These are phyloP conservation scores for Ophiostoma sp. DNA, from an alignment of 2,329 filamentous ascomycete genomes.

Conservation along the genomic window DNA sequence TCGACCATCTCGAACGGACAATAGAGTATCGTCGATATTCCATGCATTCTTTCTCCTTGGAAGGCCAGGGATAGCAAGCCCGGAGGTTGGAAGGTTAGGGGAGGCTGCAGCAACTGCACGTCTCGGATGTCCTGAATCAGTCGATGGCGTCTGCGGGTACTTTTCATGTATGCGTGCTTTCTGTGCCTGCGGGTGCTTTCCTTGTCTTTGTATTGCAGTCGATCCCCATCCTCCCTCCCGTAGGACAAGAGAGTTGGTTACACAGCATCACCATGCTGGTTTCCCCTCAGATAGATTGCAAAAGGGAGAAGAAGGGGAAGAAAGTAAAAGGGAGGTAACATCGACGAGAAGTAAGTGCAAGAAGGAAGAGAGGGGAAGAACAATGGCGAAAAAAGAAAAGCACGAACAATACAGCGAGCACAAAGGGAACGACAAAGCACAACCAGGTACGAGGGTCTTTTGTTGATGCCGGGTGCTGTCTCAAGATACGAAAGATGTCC, in stretches of 20 bases:
- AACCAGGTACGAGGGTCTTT: background rate
- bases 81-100: background rate
- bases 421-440: background rate
- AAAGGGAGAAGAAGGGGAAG: background rate
- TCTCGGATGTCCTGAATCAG: slow-evolving; percentile 11
- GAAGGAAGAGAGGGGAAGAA: background rate
- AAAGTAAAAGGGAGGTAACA: background rate
- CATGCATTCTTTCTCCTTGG: background rate
- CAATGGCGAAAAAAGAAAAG: background rate
- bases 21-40: background rate
- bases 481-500: background rate
- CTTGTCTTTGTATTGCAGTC: background rate
- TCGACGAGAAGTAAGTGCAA: background rate
- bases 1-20: background rate
- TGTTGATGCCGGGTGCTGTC: background rate
- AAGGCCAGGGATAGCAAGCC: background rate
- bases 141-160: background rate
- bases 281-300: background rate
- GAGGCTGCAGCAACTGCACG: background rate
- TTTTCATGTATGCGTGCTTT: background rate
- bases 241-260: slow-evolving; percentile 1
- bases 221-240: background rate
- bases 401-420: slow-evolving; percentile 8
- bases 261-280: background rate
- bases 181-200: background rate